A percentile compares a stretch with the other conserved stretches of the same genome.
Conservation (phyloP, 495 filamentous ascomycete species). For the Xylaria nigripes region DNA sequence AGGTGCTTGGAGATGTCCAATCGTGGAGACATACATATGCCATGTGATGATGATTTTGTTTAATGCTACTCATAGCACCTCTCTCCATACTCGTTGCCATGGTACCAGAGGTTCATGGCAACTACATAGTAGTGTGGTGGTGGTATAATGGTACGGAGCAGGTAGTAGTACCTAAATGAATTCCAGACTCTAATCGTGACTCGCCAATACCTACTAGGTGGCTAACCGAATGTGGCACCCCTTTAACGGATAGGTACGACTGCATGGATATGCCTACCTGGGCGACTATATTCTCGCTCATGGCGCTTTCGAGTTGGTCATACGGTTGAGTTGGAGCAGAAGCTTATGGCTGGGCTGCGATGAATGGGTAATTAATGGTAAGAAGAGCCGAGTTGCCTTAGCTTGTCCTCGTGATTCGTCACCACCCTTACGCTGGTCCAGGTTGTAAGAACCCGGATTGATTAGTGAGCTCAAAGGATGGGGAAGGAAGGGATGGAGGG, state of each 20-base stretch:
- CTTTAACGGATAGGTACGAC: neutral
- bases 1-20: no score
- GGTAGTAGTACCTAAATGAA: no score
- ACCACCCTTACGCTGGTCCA: neutral
- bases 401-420: neutral
- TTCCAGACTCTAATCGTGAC: neutral
- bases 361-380: neutral
- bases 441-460: neutral
- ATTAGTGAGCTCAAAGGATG: no score
- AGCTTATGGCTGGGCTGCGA: slow-evolving; percentile 1
- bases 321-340: neutral
- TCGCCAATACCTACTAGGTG: neutral
- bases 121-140: neutral
- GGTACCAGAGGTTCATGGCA: neutral
- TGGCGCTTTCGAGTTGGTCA: neutral
- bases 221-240: neutral
- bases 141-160: neutral
- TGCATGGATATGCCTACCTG: slow-evolving; percentile 4
- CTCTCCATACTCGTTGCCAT: no score
- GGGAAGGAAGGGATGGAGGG: no score
- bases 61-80: no score
- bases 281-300: slow-evolving; percentile 1
- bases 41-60: no score
- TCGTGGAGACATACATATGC: no score
- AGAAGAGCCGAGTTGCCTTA: slow-evolving; percentile 6